Base-by-base conservation (phyloP, 2,329 filamentous ascomycete species). In the Colletotrichum lupini region DNA sequence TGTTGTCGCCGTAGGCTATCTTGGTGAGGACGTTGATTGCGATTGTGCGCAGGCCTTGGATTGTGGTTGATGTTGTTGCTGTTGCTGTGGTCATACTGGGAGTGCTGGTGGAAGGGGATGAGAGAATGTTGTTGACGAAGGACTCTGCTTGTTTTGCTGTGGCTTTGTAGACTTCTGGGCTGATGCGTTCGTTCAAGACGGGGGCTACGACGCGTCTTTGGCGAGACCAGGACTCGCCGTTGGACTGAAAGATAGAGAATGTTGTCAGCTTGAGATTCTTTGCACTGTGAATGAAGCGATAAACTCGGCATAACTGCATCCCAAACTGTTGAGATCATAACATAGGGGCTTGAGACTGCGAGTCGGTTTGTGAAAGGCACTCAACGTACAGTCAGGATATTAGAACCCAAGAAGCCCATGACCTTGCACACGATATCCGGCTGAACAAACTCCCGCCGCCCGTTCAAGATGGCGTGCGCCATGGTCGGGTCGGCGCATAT, bases 21-120 rank as follows among this genome's bases (percentile, higher is more conserved):
- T 76, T 65, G 4, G 79, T 80, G 11, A 85, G 77, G 2, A 84
- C 82, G 65, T 84, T 83, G 75, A 84, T 81, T 19, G 82, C 81
- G 22, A 84, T 72, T 46, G 75, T 75, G 11, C 80, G 79, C 11
- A 83, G 77, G 5, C 78, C 77, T 11, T 73, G 77, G 30, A 83
- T 74, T 2, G 78, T 79, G 4, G 75, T 75, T 56, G 68, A 74
- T 1, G 80, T 79, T 26, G 37, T 78, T 72, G 59, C 77, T 77
- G 9, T 77, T 75, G 1, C 76, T 75, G 37, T 77, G 16, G 24
- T 2, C 16, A 8, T 4, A n/a, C 7, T n/a, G 0, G 26, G n/a
- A 3, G 59, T 3, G 26, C 37, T 32, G 9, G 57, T 7, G 32
- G 56, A 35, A 8, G 42, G 5, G 1, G 42, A 68, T 14, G 76